Conservation (phyloP, 805 yeast genomes). For the Kluyveromyces dobzhanskii region DNA sequence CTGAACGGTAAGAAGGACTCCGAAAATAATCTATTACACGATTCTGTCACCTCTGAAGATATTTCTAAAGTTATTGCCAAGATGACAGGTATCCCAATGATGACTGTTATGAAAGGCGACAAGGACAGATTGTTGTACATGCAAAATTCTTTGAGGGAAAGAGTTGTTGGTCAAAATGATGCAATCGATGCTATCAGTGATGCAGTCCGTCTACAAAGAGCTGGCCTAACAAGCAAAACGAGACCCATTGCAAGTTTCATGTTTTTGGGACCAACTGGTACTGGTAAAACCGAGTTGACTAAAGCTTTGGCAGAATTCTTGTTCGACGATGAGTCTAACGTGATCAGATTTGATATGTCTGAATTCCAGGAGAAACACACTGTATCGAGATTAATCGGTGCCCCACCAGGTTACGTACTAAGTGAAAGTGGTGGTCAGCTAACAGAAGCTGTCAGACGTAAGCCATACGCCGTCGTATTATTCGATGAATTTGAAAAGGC, state of each 20-base stretch:
- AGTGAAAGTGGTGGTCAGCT: constrained; percentile 90
- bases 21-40: constrained; percentile 46
- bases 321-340: constrained; percentile 81
- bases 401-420: constrained; percentile 97
- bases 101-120: constrained; percentile 86
- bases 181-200: constrained; percentile 85
- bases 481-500: constrained; percentile 98
- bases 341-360: constrained; percentile 93
- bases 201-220: constrained; percentile 93
- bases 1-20: constrained; percentile 33
- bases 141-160: constrained; percentile 68
- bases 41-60: constrained; percentile 89
- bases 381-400: constrained; percentile 85
- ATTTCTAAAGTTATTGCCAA: constrained; percentile 86
- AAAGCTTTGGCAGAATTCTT: constrained; percentile 86
- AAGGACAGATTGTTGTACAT: constrained; percentile 81
- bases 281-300: constrained; percentile 95
- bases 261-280: constrained; percentile 97
- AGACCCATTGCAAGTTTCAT: constrained; percentile 95
- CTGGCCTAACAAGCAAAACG: constrained; percentile 89
- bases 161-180: constrained; percentile 93
- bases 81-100: constrained; percentile 94
- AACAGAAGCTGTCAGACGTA: constrained; percentile 92
- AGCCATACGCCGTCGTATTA: constrained; percentile 85
- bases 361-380: constrained; percentile 95